Evolutionary conservation across 352 stramenopile genomes (phyloP).

Genomic region (Plasmopara muralis): DNA sequence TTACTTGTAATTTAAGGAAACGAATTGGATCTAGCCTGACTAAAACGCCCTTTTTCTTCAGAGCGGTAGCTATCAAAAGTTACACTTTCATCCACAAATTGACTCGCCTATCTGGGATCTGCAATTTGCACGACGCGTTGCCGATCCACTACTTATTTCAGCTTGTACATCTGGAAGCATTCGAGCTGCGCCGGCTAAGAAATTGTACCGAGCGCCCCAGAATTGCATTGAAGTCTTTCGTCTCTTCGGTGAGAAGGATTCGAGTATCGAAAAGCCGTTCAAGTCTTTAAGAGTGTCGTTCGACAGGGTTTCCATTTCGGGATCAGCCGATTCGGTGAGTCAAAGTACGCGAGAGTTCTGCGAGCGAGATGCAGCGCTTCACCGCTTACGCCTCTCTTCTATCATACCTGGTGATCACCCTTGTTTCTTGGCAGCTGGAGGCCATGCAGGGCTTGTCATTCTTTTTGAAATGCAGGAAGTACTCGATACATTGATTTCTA

Average conservation of each 20-base stretch:
- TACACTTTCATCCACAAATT: slow-evolving; percentile 78
- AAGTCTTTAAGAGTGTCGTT: slow-evolving; percentile 56
- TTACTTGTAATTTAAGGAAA: background rate
- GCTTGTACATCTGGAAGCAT: slow-evolving; percentile 66
- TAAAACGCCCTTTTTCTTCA: slow-evolving; percentile 10
- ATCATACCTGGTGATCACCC: slow-evolving; percentile 34
- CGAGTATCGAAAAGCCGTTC: slow-evolving; percentile 45
- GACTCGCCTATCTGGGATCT: slow-evolving; percentile 82
- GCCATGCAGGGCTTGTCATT: slow-evolving; percentile 67
- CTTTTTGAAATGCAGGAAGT: slow-evolving; percentile 60
- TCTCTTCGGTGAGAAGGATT: slow-evolving; percentile 42
- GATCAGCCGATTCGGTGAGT: slow-evolving; percentile 34
- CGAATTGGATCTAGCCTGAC: background rate
- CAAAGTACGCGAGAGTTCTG: slow-evolving; percentile 56
- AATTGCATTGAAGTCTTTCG: slow-evolving; percentile 68
- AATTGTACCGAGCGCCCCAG: slow-evolving; percentile 53
- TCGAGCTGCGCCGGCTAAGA: slow-evolving; percentile 51
- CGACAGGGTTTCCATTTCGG: slow-evolving; percentile 34
- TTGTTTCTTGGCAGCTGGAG: slow-evolving; percentile 56
- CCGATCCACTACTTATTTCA: slow-evolving; percentile 49
- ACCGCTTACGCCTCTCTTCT: slow-evolving; percentile 54
- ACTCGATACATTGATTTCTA: slow-evolving; percentile 47
- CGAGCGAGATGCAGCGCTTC: slow-evolving; percentile 68
- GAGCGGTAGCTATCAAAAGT: slow-evolving; percentile 73
- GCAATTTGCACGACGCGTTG: slow-evolving; percentile 42